These are phyloP conservation scores for Ceratobasidium sp. DNA, from an alignment of 1,284 basidiomycete species.

Conservation along the genomic window DNA sequence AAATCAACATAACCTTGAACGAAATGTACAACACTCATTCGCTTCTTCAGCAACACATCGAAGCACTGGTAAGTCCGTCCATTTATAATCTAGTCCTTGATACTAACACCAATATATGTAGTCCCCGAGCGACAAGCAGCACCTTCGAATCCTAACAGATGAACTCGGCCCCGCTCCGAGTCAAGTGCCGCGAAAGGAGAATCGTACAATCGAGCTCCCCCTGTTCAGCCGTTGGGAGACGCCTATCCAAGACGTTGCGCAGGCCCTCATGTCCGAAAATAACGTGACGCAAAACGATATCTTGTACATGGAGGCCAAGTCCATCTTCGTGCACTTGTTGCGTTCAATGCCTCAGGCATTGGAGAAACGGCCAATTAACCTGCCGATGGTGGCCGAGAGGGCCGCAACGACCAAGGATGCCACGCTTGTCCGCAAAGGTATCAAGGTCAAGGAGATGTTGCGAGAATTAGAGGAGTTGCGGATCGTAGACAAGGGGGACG, in stretches of 20 bases:
- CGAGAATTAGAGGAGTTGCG: slow-evolving; percentile 93
- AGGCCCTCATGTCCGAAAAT: slow-evolving; percentile 89
- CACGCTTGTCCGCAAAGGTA: slow-evolving; percentile 92
- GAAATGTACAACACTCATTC: slow-evolving; percentile 99
- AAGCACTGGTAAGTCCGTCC: slow-evolving; percentile 77
- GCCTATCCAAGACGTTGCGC: slow-evolving; percentile 96
- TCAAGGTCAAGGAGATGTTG: slow-evolving; percentile 99
- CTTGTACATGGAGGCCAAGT: slow-evolving; percentile 99
- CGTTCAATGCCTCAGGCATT: slow-evolving; percentile 89
- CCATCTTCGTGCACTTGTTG: slow-evolving; percentile 97
- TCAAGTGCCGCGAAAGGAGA: slow-evolving; percentile 98
- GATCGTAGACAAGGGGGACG: slow-evolving; percentile 84
- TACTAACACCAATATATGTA: slow-evolving; percentile 53
- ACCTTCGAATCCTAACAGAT: slow-evolving; percentile 94
- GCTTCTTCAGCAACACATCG: slow-evolving; percentile 93
- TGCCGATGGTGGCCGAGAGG: slow-evolving; percentile 89
- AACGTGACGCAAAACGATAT: slow-evolving; percentile 98
- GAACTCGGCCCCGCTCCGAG: slow-evolving; percentile 92
- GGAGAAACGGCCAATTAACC: slow-evolving; percentile 88
- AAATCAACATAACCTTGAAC: slow-evolving; percentile 99
- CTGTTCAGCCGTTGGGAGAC: slow-evolving; percentile 99
- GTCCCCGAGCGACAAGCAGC: slow-evolving; percentile 98
- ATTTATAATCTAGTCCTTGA: background rate
- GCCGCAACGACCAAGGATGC: slow-evolving; percentile 98
- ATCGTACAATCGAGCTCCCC: slow-evolving; percentile 90